Evolutionary conservation across 2,329 filamentous ascomycete genomes (phyloP), one percentile per base, ranked within the genome.

Genomic region (Coniella lustricola): DNA sequence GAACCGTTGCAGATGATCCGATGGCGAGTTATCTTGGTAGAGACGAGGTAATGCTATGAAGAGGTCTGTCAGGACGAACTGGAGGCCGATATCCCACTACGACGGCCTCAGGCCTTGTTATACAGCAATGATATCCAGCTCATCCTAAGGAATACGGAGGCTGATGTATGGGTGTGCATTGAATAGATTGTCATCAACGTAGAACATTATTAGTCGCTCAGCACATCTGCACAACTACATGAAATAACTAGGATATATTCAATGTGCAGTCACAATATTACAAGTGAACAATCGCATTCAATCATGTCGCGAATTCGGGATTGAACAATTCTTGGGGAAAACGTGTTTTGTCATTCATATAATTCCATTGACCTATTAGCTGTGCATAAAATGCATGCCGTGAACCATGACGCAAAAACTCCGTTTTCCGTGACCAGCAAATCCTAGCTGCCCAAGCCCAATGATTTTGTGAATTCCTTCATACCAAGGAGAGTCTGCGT

Each of bases 21-120:
- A 95, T 95, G 90, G 87, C 88, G 1, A 82, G 81, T 5, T 80
- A 88, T 57, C 65, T 94, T 39, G 86, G 85, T 20, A 86, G 81
- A 62, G 85, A 90, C 61, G 81, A 87, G 58, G 63, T 86, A 55
- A 63, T 79, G 54, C 64, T 5, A 69, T 54, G 71, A 66, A 55
- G 33, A 54, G 38, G 51, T 56, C 32, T 49, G 9, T 8, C n/a
- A 18, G 17, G 7, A 34, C 17, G 21, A 50, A 32, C 41, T 42
- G 38, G 13, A 41, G 31, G 46, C 29, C 36, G 39, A 41, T 44
- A n/a, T n/a, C n/a, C n/a, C n/a, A n/a, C n/a, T n/a, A n/a, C n/a
- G n/a, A n/a, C n/a, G n/a, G n/a, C n/a, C n/a, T n/a, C n/a, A n/a
- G n/a, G n/a, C n/a, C n/a, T n/a, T n/a, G n/a, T n/a, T n/a, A n/a